Evolutionary conservation across 1,284 basidiomycete genomes (phyloP).

Genomic region (Tilletiopsis washingtonensis): DNA sequence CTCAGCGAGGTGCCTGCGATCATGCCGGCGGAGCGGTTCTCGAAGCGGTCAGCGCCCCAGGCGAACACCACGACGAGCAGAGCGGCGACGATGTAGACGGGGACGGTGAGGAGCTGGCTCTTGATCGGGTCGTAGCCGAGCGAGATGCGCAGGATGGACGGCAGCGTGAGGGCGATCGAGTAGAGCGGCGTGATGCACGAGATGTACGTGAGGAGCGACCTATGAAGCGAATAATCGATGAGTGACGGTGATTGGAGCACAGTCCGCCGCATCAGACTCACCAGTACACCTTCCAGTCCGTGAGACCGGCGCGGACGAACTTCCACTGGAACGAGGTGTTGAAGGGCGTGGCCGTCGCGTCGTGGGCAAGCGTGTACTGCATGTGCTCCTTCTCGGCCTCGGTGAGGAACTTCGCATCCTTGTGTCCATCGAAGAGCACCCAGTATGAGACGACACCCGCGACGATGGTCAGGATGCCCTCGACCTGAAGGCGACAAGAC

Average conservation of each 20-base stretch:
- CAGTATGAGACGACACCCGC: constrained; percentile 47
- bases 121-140: constrained; percentile 29
- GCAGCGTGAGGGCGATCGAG: constrained; percentile 31
- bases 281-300: constrained; percentile 37
- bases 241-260: neutral
- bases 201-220: constrained; percentile 26
- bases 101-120: constrained; percentile 48
- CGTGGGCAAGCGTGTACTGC: constrained; percentile 22
- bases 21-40: constrained; percentile 23
- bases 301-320: constrained; percentile 28
- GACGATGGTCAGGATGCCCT: constrained; percentile 52
- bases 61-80: constrained; percentile 39
- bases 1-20: constrained; percentile 20
- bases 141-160: constrained; percentile 29
- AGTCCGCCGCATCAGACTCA: too few relatives aligned
- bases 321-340: constrained; percentile 29
- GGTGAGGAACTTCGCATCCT: constrained; percentile 28
- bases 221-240: neutral
- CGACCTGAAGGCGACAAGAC: too few relatives aligned
- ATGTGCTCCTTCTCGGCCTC: constrained; percentile 28
- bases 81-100: constrained; percentile 49
- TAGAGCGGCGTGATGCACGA: constrained; percentile 32
- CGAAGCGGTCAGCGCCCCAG: constrained; percentile 20
- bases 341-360: constrained; percentile 33
- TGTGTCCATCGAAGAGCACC: constrained; percentile 19